Percentiles rank a stretch among this genome's conserved stretches.
Conservation (phyloP, 2,329 filamentous ascomycete genomes). For the Xylaria sp. region DNA sequence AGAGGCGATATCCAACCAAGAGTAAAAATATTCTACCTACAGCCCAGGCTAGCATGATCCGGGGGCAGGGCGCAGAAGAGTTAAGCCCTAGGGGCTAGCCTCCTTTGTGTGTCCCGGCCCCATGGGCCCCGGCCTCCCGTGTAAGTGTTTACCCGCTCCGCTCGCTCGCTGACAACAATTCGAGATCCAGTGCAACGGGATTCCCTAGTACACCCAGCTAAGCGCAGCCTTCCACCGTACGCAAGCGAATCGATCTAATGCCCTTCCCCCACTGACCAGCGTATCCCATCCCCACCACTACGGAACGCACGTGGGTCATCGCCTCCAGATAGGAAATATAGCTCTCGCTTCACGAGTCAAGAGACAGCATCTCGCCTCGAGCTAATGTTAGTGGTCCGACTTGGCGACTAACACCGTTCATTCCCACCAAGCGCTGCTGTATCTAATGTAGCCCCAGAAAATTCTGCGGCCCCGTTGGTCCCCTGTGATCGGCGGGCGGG, state of each 20-base stretch:
- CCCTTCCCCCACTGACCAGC: too few species aligned
- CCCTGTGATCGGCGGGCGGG: background rate
- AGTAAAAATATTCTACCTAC: background rate
- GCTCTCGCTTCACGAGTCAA: background rate
- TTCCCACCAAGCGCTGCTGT: background rate
- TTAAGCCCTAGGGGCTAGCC: background rate
- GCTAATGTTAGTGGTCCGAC: background rate
- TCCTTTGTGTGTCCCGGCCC: background rate
- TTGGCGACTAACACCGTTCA: background rate
- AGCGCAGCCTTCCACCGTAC: too few species aligned
- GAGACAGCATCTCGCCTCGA: background rate
- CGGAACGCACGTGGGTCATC: slow-evolving; percentile 3
- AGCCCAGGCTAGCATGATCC: background rate
- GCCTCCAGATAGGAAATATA: background rate
- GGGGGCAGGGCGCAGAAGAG: slow-evolving; percentile 9
- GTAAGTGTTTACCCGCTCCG: slow-evolving; percentile 20
- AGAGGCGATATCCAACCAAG: background rate
- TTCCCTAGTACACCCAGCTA: slow-evolving; percentile 18
- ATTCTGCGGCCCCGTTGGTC: background rate
- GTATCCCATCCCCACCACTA: background rate
- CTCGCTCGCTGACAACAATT: background rate
- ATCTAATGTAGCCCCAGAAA: background rate
- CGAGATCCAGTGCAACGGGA: background rate
- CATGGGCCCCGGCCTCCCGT: background rate
- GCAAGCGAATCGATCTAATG: too few species aligned